Base-by-base conservation (phyloP, 2,329 filamentous ascomycete species). In the Lasiodiplodia hormozganensis region DNA sequence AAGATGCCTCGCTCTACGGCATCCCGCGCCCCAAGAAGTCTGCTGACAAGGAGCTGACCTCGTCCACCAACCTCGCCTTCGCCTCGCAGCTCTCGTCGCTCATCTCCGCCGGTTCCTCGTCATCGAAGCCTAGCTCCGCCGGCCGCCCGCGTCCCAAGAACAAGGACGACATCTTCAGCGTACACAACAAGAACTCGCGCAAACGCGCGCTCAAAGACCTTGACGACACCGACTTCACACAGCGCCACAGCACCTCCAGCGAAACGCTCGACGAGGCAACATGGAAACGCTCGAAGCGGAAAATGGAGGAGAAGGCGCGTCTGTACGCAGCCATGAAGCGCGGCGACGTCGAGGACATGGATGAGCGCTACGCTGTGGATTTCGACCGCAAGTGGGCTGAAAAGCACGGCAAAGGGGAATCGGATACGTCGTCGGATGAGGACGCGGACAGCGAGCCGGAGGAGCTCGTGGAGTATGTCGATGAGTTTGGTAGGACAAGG, bases 301-400 rank as follows among this genome's bases (percentile, higher is more conserved):
- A 90, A 76, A 92, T 99, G 90, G 90, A 96, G 76, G 91, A 94
- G 81, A 99, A 99, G 80, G 93, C 92, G 3, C 88, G 92, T 4
- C 82, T 96, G 2, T 99, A 99, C 80, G 90, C 92, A 7, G 92
- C 92, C 47, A 90, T 99, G 88, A 97, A 97, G 80, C 87, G 92
- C 40, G 94, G 95, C n/a, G 90, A 97, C 76, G 70, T 84, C 52
- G 87, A 92, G 72, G 87, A 90, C 76, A 83, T 88, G 73, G 83
- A 87, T 52, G 88, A 89, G 73, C 86, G 87, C 28, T 86, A 84
- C 71, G 80, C 97, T 31, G 91, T 99, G 2, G 95, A 99, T 81
- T 99, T 99, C 79, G 96, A 98, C 80, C 86, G 91, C 70, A 99
- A 98, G 82, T 98, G 96, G 94, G 93, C 91, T 0, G 92, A 97